phyloP scores from a whole-genome alignment of 371 early-diverging fungal species.

The Rhizomucor miehei region DNA sequence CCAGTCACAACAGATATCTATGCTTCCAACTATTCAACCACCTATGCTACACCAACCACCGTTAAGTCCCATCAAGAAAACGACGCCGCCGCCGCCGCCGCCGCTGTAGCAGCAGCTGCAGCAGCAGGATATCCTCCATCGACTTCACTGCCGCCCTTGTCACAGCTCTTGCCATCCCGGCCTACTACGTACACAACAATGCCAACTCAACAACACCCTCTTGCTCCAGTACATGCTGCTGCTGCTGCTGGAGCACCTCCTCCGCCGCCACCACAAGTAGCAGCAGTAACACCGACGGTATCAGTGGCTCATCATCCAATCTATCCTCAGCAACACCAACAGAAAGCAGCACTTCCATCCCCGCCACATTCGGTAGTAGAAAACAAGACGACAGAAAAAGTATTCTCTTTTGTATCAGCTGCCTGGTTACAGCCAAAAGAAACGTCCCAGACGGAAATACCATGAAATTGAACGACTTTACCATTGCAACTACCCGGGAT shows the following conservation, averaged over 20 bases:
- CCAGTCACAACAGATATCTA: not conserved
- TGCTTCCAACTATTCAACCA: not conserved
- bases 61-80: too few relatives aligned
- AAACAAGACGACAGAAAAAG: conserved; percentile 27
- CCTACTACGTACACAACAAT: conserved; percentile 2
- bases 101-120: conserved; percentile 27
- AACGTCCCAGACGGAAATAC: conserved; percentile 65
- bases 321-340: conserved; percentile 12
- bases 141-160: conserved; percentile 43
- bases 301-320: conserved; percentile 7
- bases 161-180: conserved; percentile 32
- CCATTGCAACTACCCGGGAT: conserved; percentile 60
- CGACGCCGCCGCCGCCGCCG: conserved; percentile 8
- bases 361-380: not conserved
- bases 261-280: not conserved
- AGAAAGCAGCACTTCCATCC: conserved; percentile 4
- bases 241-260: conserved; percentile 2
- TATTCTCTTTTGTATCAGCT: conserved; percentile 65
- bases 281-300: conserved; percentile 9
- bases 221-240: not conserved
- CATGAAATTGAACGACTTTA: conserved; percentile 73
- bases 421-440: conserved; percentile 62
- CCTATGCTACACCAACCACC: too few relatives aligned
- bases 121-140: conserved; percentile 19
- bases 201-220: conserved; percentile 5